phyloP scores from a whole-genome alignment of 306 rosid species.

The Inga oerstediana region DNA sequence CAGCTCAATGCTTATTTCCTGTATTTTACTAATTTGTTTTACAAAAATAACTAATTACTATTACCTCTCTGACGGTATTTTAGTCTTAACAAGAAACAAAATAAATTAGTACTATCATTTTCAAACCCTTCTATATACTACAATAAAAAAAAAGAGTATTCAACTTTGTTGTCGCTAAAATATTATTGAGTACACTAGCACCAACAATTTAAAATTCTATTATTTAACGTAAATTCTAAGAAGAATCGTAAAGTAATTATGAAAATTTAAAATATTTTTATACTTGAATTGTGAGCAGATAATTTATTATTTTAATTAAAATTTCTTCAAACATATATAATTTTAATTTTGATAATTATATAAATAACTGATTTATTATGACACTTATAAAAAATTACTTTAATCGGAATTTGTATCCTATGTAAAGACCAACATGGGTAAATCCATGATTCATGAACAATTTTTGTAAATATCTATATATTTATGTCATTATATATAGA shows the following conservation, averaged over 20 bases:
- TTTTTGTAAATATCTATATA: too few relatives aligned
- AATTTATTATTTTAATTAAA: too few relatives aligned
- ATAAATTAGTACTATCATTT: too few relatives aligned
- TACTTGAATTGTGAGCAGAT: too few relatives aligned
- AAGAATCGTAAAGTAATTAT: not conserved
- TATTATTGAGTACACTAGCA: not conserved
- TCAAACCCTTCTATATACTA: not conserved
- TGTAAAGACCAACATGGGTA: too few relatives aligned
- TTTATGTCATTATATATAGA: too few relatives aligned
- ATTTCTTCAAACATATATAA: too few relatives aligned
- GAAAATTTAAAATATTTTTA: not conserved
- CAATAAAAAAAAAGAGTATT: too few relatives aligned
- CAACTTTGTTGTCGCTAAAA: not conserved
- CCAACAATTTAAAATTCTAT: not conserved
- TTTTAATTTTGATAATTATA: too few relatives aligned
- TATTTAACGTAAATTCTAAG: not conserved
- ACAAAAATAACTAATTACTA: not conserved
- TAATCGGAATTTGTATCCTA: too few relatives aligned
- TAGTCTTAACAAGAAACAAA: not conserved
- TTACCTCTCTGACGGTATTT: not conserved
- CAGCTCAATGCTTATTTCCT: not conserved
- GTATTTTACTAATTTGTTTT: not conserved
- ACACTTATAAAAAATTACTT: too few relatives aligned
- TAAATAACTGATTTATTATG: not conserved
- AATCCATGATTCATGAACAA: too few relatives aligned